Conservation (phyloP, 2,329 filamentous ascomycete genomes). For the Diaporthe velutina region DNA sequence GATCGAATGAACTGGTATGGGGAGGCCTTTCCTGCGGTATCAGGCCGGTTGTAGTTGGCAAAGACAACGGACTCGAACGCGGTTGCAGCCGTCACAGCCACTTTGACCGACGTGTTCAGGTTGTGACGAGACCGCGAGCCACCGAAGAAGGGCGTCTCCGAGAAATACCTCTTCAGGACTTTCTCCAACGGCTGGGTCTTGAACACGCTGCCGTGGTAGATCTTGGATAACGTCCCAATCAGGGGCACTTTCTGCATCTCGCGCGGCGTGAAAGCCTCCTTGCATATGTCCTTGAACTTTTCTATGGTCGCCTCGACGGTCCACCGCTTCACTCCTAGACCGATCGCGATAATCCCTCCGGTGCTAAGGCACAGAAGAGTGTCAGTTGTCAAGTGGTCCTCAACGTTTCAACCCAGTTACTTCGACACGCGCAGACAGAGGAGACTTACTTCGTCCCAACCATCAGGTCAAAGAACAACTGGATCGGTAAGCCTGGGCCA, state of each 20-base stretch:
- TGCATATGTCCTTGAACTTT: conserved; percentile 8
- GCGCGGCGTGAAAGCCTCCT: conserved; percentile 17
- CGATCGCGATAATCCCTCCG: conserved; percentile 2
- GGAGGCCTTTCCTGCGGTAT: background rate
- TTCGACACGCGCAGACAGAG: fast-evolving
- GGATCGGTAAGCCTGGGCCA: conserved; percentile 3
- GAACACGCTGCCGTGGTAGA: conserved; percentile 28
- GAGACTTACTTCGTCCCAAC: conserved; percentile 18
- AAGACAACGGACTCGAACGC: background rate
- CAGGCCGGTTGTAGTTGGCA: conserved; percentile 21
- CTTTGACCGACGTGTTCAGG: conserved; percentile 21
- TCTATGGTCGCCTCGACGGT: conserved; percentile 13
- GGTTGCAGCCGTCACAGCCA: background rate
- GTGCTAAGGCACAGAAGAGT: background rate
- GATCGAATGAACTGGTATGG: conserved; percentile 13
- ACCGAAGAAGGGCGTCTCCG: conserved; percentile 16
- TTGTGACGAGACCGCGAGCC: conserved; percentile 12
- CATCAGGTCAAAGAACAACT: conserved; percentile 26
- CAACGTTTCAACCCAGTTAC: fast-evolving
- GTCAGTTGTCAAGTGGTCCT: background rate
- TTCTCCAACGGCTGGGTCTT: conserved; percentile 6
- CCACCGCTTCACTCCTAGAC: conserved; percentile 2
- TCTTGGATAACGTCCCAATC: background rate
- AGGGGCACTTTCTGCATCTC: conserved; percentile 19
- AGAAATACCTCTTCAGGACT: conserved; percentile 8